Evolutionary conservation across 495 filamentous ascomycete species (phyloP).

Genomic region (Collariella sp.): DNA sequence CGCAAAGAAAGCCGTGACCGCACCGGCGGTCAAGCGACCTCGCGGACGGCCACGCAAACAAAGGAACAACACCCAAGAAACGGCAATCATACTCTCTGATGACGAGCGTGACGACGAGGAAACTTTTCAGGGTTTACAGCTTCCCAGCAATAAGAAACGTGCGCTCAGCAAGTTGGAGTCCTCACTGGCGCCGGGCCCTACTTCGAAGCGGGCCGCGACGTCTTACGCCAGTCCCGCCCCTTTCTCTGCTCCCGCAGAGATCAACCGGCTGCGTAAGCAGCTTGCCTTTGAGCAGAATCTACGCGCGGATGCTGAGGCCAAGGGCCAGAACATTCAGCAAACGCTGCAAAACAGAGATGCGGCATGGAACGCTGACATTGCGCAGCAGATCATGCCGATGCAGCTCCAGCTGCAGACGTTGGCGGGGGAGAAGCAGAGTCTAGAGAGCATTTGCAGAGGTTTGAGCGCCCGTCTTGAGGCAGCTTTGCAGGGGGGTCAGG

Average conservation of each 20-base stretch:
- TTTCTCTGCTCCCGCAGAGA: background rate
- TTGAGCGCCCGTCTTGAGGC: background rate
- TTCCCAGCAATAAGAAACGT: background rate
- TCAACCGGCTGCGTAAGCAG: background rate
- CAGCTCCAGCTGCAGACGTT: background rate
- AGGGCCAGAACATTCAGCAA: background rate
- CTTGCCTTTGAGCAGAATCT: background rate
- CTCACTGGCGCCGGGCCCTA: background rate
- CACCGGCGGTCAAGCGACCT: background rate
- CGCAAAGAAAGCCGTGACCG: background rate
- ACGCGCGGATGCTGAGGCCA: background rate
- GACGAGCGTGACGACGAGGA: background rate
- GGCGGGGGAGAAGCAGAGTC: background rate
- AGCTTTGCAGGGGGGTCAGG: background rate
- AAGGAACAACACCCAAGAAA: slow-evolving; percentile 7
- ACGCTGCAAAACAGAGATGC: background rate
- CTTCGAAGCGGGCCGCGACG: background rate
- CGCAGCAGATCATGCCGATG: background rate
- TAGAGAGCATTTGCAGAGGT: background rate
- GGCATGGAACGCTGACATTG: background rate
- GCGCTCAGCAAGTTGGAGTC: background rate
- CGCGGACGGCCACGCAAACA: slow-evolving; percentile 1
- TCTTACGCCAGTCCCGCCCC: background rate
- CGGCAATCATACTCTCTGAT: slow-evolving; percentile 6
- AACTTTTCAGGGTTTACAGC: no score